Evolutionary conservation across 352 stramenopile species (phyloP).

Genomic region (Pythium inflatum): DNA sequence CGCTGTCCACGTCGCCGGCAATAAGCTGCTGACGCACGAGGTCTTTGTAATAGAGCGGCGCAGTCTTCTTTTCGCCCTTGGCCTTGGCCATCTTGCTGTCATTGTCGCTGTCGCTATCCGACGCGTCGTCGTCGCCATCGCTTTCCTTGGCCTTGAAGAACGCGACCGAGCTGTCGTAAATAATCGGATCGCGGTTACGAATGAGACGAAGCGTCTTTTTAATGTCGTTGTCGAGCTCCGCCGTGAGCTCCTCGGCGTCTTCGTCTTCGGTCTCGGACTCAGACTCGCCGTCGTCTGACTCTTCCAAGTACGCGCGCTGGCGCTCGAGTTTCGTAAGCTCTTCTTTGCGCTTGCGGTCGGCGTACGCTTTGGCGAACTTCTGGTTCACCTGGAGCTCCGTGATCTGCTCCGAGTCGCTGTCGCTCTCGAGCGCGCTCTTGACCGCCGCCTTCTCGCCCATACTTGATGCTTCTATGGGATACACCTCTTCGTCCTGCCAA

Average conservation of each 20-base stretch:
- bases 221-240: slow-evolving; percentile 77
- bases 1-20: slow-evolving; percentile 68
- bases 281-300: slow-evolving; percentile 62
- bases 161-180: slow-evolving; percentile 90
- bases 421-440: slow-evolving; percentile 19
- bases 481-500: slow-evolving; percentile 19
- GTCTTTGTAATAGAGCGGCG: slow-evolving; percentile 93
- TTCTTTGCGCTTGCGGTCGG: slow-evolving; percentile 81
- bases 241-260: slow-evolving; percentile 79
- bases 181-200: slow-evolving; percentile 88
- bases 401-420: slow-evolving; percentile 27
- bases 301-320: slow-evolving; percentile 42
- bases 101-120: slow-evolving; percentile 29
- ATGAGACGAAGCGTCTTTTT: slow-evolving; percentile 89
- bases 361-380: slow-evolving; percentile 75
- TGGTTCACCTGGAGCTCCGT: slow-evolving; percentile 77
- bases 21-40: slow-evolving; percentile 95
- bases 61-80: slow-evolving; percentile 40
- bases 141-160: slow-evolving; percentile 84
- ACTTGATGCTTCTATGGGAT: not conserved
- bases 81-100: slow-evolving; percentile 35
- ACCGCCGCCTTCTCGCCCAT: slow-evolving; percentile 15
- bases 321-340: slow-evolving; percentile 66
- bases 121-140: slow-evolving; percentile 35
- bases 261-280: slow-evolving; percentile 87